Base-by-base conservation (phyloP, 2,329 filamentous ascomycete species). In the Nemania abortiva region DNA sequence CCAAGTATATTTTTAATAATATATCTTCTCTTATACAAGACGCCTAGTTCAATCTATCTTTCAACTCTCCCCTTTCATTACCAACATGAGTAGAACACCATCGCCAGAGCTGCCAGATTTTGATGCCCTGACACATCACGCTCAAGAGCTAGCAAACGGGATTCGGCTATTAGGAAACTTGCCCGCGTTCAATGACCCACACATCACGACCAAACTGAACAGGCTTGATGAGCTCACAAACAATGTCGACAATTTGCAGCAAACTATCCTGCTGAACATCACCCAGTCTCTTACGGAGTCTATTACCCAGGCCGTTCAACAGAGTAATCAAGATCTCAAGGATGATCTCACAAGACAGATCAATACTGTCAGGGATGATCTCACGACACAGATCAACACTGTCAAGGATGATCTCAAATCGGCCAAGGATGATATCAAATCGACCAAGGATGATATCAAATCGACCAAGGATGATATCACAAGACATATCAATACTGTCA, bases 81-180 rank as follows among this genome's bases (percentile, higher is more conserved):
- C 49, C 49, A 52, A 24, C 49, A 52, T 52, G 49, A 27, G 24
- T 52, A 27, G 49, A 52, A 52, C 49, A 52, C 49, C 49, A 2
- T 9, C 20, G 22, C 49, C 20, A 24, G 49, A 52, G 9, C 3
- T 52, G 49, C 49, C 49, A 52, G 49, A 52, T n/a, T 52, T 24
- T 27, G 49, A 20, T 52, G 22, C 49, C 22, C 6, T 52, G n/a
- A 20, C 49, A 27, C 3, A 24, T 52, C 49, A 52, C 3, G 49
- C 2, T 52, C 2, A 9, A 13, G 22, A 3, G 2, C 18, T 52
- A 6, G 49, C 20, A 52, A 52, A 11, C 22, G 20, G 22, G 6
- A 6, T 24, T 27, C 49, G 49, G 15, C 20, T 10, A 15, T 52
- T 52, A 11, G 7, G 7, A 52, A 24, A 52, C 49, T 24, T 24